Percentiles rank a stretch among this genome's conserved stretches.
These are phyloP conservation scores for Mycena vulgaris DNA, from an alignment of 768 basidiomycete species.

Conservation along the genomic window DNA sequence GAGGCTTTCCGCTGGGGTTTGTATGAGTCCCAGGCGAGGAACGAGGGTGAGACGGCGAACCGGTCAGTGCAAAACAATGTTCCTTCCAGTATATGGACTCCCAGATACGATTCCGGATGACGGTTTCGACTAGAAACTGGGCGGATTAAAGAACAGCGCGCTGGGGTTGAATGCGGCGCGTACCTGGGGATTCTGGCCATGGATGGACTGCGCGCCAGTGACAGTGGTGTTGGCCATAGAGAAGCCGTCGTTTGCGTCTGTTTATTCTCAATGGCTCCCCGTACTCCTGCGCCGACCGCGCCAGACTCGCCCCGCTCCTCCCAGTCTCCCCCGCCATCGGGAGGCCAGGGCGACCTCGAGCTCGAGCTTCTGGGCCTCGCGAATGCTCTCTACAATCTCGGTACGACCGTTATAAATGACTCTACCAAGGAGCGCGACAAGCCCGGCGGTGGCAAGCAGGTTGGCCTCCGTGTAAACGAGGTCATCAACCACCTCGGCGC, in stretches of 20 bases:
- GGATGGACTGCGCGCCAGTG: conserved; percentile 88
- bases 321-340: conserved; percentile 79
- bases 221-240: conserved; percentile 95
- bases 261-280: conserved; percentile 2
- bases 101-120: conserved; percentile 96
- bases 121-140: conserved; percentile 95
- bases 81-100: conserved; percentile 98
- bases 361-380: conserved; percentile 83
- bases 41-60: conserved; percentile 56
- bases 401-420: conserved; percentile 88
- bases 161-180: conserved; percentile 3
- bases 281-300: conserved; percentile 43
- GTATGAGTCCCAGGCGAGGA: conserved; percentile 9
- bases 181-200: conserved; percentile 98
- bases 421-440: conserved; percentile 86
- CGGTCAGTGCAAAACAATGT: conserved; percentile 97
- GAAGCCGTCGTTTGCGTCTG: not conserved
- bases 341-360: conserved; percentile 82
- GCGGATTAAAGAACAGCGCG: conserved; percentile 31
- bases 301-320: conserved; percentile 82
- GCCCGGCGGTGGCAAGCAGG: conserved; percentile 79
- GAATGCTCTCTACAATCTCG: conserved; percentile 84
- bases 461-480: conserved; percentile 85
- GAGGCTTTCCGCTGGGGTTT: conserved; percentile 82
- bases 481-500: conserved; percentile 77